Evolutionary conservation across 176 grass and related monocot species (phyloP).

Genomic region (Phoenix roebelenii): DNA sequence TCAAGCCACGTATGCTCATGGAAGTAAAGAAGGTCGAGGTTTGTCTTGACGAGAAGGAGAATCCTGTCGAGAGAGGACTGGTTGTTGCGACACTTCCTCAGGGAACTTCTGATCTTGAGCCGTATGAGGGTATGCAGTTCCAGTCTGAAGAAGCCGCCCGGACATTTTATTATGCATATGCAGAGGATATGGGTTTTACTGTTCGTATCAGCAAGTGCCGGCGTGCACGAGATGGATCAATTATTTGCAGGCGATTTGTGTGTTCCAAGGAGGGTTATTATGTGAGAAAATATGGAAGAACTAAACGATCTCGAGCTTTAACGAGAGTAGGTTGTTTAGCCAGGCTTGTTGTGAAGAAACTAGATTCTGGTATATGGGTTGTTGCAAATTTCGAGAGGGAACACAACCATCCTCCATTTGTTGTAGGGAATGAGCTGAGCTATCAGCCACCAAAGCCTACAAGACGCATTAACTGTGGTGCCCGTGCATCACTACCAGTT

Average conservation of each 20-base stretch:
- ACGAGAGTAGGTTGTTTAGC: conserved; percentile 75
- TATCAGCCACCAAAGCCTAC: background rate
- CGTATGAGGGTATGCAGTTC: conserved; percentile 82
- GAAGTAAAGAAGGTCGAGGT: too few relatives aligned
- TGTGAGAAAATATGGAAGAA: conserved; percentile 45
- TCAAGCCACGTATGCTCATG: background rate
- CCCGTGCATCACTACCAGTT: background rate
- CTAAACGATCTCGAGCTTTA: conserved; percentile 56
- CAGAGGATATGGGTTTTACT: conserved; percentile 55
- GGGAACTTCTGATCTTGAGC: conserved; percentile 29
- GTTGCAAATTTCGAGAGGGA: conserved; percentile 89
- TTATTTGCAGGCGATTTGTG: conserved; percentile 83
- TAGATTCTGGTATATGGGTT: conserved; percentile 74
- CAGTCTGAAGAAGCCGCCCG: conserved; percentile 79
- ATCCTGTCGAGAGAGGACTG: too few relatives aligned
- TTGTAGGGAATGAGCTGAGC: too few relatives aligned
- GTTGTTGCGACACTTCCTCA: background rate
- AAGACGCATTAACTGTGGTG: too few relatives aligned
- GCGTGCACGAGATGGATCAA: conserved; percentile 73
- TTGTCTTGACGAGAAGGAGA: too few relatives aligned
- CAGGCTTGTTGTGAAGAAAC: conserved; percentile 68
- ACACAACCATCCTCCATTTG: conserved; percentile 55
- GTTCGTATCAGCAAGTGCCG: conserved; percentile 81
- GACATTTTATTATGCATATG: conserved; percentile 75
- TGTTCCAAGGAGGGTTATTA: conserved; percentile 84